phyloP scores from a whole-genome alignment of 805 yeast species.

The Metschnikowia cubensis region DNA sequence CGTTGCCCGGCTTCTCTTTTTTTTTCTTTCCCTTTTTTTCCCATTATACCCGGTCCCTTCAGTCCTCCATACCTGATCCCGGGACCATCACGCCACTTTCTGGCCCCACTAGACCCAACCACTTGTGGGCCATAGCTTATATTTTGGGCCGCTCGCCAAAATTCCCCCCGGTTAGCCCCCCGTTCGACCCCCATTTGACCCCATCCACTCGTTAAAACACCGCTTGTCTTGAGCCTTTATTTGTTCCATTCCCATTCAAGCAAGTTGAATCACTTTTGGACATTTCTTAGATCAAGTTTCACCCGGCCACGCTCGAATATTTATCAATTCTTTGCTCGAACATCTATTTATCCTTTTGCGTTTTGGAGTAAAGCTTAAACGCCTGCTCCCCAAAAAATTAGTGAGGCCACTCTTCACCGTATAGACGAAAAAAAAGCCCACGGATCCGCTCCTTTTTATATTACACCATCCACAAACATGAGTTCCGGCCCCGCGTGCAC shows the following conservation, averaged over 20 bases:
- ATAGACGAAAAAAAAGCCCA: not conserved
- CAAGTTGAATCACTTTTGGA: not conserved
- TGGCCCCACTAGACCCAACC: not conserved
- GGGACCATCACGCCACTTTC: not conserved
- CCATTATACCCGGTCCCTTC: not conserved
- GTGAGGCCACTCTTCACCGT: not conserved
- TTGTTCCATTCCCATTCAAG: not conserved
- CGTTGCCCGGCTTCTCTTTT: not conserved
- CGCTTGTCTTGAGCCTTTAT: not conserved
- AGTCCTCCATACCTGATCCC: no score
- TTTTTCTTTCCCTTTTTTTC: not conserved
- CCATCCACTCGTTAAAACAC: not conserved
- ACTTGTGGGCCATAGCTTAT: not conserved
- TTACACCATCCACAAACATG: not conserved
- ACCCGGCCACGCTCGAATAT: not conserved
- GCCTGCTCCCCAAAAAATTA: not conserved
- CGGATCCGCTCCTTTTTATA: not conserved
- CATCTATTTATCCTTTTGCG: not conserved
- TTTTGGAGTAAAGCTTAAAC: not conserved
- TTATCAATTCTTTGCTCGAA: not conserved
- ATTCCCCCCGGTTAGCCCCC: not conserved
- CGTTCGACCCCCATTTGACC: not conserved
- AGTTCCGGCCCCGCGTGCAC: slow-evolving; percentile 2
- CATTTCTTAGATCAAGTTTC: not conserved
- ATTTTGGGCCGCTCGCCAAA: not conserved